These are phyloP conservation scores for Cyberlindnera sargentensis DNA, from an alignment of 805 yeast genomes.

Conservation along the genomic window DNA sequence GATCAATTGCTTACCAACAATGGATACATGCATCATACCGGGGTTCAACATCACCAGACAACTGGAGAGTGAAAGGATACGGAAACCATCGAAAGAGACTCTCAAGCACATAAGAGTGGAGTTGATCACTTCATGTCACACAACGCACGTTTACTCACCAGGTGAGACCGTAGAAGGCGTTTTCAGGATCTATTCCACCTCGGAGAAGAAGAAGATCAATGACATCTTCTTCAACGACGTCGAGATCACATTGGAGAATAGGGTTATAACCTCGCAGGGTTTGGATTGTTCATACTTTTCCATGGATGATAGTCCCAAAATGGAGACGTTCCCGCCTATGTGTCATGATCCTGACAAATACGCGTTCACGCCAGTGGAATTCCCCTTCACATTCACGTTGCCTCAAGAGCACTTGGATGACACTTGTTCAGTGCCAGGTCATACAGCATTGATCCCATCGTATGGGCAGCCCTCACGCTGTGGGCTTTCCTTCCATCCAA, in stretches of 20 bases:
- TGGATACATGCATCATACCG: conserved; percentile 8
- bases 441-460: conserved; percentile 10
- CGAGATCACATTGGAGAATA: conserved; percentile 15
- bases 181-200: conserved; percentile 6
- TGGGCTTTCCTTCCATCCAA: conserved; percentile 11
- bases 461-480: conserved; percentile 16
- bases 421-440: conserved; percentile 6
- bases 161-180: conserved; percentile 15
- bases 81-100: conserved; percentile 13
- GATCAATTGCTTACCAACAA: background rate
- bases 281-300: conserved; percentile 9
- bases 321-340: conserved; percentile 4
- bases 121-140: conserved; percentile 4
- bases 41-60: conserved; percentile 7
- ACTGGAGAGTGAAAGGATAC: conserved; percentile 5
- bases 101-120: conserved; percentile 13
- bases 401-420: conserved; percentile 14
- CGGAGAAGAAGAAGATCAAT: conserved; percentile 3
- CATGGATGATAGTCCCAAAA: conserved; percentile 13
- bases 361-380: conserved; percentile 7
- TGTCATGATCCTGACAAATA: conserved; percentile 6
- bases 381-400: conserved; percentile 15
- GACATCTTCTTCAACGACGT: conserved; percentile 17
- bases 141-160: conserved; percentile 9
- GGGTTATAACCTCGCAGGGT: conserved; percentile 7